These are phyloP conservation scores for Eustoma russellianum DNA, from an alignment of 257 asterid species.

Conservation along the genomic window DNA sequence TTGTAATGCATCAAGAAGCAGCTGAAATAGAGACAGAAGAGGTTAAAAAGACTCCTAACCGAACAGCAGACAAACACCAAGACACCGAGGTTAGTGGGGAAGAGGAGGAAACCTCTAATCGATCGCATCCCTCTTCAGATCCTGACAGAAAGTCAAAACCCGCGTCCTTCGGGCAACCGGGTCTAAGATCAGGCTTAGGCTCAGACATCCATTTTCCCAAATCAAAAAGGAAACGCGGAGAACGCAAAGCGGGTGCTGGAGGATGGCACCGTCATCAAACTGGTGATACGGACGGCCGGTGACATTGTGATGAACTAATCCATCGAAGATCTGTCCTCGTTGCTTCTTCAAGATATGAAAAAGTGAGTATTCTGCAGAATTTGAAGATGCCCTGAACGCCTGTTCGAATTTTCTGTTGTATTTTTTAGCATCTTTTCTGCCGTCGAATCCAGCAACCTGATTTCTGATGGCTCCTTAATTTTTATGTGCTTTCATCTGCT, in stretches of 20 bases:
- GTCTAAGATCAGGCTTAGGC: conserved; percentile 32
- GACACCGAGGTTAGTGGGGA: conserved; percentile 39
- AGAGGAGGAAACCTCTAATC: conserved; percentile 45
- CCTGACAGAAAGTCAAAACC: conserved; percentile 15
- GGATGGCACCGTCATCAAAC: conserved; percentile 53
- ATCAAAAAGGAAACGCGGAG: conserved; percentile 83
- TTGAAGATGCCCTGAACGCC: background rate
- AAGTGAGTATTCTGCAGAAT: background rate
- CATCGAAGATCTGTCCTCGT: background rate
- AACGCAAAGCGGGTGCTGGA: conserved; percentile 64
- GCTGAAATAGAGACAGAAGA: conserved; percentile 37
- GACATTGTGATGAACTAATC: conserved; percentile 2
- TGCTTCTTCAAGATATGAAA: background rate
- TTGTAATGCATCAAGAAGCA: conserved; percentile 46
- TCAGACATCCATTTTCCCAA: conserved; percentile 51
- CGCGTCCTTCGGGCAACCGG: conserved; percentile 24
- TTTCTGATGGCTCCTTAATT: no score
- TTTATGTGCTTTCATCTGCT: no score
- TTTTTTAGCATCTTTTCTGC: no score
- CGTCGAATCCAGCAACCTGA: no score
- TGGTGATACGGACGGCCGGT: conserved; percentile 49
- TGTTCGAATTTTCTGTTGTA: no score
- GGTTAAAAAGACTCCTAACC: conserved; percentile 20
- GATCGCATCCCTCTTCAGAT: conserved; percentile 19
- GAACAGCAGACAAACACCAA: conserved; percentile 28